A percentile compares a stretch with the other conserved stretches of the same genome.
These are phyloP conservation scores for Pharus latifolius DNA, from an alignment of 176 grass and related monocot genomes.

Conservation along the genomic window DNA sequence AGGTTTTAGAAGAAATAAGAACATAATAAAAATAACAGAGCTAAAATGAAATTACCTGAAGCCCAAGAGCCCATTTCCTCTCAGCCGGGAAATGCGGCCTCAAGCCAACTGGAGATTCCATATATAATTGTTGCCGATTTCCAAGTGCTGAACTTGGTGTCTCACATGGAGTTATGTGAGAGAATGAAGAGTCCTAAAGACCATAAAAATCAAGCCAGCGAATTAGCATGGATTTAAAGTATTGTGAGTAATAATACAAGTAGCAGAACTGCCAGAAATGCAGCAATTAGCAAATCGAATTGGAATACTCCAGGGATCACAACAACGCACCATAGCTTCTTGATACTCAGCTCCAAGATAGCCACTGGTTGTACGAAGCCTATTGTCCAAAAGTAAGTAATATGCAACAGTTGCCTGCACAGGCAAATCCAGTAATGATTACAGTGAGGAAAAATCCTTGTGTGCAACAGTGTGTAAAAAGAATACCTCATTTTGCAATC, in stretches of 20 bases:
- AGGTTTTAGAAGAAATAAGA: neutral
- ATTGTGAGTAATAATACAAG: neutral
- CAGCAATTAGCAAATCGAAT: neutral
- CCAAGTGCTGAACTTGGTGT: constrained; percentile 36
- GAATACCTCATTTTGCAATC: constrained; percentile 80
- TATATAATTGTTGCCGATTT: constrained; percentile 38
- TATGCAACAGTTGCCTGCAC: constrained; percentile 84
- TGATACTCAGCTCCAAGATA: constrained; percentile 73
- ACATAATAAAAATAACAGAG: neutral
- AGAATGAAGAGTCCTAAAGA: constrained; percentile 39
- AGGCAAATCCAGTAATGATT: constrained; percentile 3
- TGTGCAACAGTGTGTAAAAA: neutral
- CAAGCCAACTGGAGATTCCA: constrained; percentile 53
- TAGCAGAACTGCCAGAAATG: constrained; percentile 3
- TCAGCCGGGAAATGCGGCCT: constrained; percentile 54
- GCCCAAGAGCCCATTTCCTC: constrained; percentile 86
- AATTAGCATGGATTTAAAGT: neutral
- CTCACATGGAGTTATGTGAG: constrained; percentile 31
- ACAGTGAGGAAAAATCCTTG: neutral
- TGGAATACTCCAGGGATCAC: neutral
- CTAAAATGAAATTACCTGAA: constrained; percentile 45
- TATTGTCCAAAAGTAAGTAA: constrained; percentile 85
- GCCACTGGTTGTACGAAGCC: constrained; percentile 41
- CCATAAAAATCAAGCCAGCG: constrained; percentile 14
- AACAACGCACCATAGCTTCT: constrained; percentile 59